phyloP scores from a whole-genome alignment of 2,329 filamentous ascomycete species.

The Paecilomyces fulvus region DNA sequence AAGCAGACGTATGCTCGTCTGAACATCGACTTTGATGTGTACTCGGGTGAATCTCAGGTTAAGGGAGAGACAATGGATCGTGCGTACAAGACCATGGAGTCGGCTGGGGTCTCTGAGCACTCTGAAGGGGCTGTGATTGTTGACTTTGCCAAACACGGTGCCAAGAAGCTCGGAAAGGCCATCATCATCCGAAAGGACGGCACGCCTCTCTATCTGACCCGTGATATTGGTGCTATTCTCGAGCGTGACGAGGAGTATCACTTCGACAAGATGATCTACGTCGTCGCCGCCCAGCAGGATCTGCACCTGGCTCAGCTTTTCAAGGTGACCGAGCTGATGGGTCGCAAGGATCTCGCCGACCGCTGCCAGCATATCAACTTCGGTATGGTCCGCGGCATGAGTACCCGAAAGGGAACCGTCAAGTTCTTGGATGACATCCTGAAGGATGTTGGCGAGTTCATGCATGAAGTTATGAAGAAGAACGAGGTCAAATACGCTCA shows the following conservation, averaged over 20 bases:
- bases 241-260: conserved; percentile 55
- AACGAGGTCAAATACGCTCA: conserved; percentile 87
- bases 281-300: conserved; percentile 57
- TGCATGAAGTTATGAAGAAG: conserved; percentile 95
- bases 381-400: conserved; percentile 59
- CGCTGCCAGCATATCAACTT: conserved; percentile 58
- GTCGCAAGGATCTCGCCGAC: conserved; percentile 49
- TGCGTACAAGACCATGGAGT: conserved; percentile 51
- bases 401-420: conserved; percentile 60
- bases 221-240: conserved; percentile 58
- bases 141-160: conserved; percentile 59
- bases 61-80: conserved; percentile 53
- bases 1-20: conserved; percentile 55
- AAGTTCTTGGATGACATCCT: conserved; percentile 68
- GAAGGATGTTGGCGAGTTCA: conserved; percentile 76
- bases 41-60: conserved; percentile 62
- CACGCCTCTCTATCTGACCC: conserved; percentile 59
- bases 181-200: conserved; percentile 60
- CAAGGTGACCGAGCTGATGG: conserved; percentile 56
- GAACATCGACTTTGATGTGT: conserved; percentile 58
- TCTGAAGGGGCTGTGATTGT: conserved; percentile 60
- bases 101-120: conserved; percentile 53
- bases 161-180: conserved; percentile 59
- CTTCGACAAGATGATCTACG: conserved; percentile 62
- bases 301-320: conserved; percentile 57